phyloP scores from a whole-genome alignment of 169 alveolate species.

The Plasmodium sp. region DNA sequence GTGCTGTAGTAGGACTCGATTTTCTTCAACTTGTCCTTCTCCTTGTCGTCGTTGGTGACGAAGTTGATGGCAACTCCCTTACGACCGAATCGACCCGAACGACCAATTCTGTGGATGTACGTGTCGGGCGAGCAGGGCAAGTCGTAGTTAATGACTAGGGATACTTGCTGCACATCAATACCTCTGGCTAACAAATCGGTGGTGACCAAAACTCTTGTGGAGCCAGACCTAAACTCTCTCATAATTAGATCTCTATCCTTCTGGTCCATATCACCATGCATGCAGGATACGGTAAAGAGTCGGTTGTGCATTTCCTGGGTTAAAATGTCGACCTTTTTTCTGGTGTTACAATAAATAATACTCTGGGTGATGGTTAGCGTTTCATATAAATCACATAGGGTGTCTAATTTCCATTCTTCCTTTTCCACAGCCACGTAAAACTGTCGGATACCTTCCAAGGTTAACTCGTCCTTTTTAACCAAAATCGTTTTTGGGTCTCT shows the following conservation, averaged over 20 bases:
- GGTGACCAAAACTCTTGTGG: conserved; percentile 96
- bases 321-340: conserved; percentile 97
- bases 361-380: conserved; percentile 98
- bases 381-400: conserved; percentile 98
- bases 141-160: conserved; percentile 98
- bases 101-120: conserved; percentile 99
- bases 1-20: conserved; percentile 98
- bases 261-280: conserved; percentile 99
- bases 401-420: conserved; percentile 99
- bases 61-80: conserved; percentile 99
- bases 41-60: conserved; percentile 93
- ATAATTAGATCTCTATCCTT: conserved; percentile 97
- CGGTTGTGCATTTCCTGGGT: conserved; percentile 97
- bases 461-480: conserved; percentile 98
- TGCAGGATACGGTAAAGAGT: conserved; percentile 95
- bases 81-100: conserved; percentile 99
- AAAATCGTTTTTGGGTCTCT: conserved; percentile 97
- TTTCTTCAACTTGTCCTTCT: conserved; percentile 95
- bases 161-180: conserved; percentile 98
- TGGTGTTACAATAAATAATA: conserved; percentile 98
- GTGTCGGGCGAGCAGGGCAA: conserved; percentile 97
- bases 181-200: conserved; percentile 99
- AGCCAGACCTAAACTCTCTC: conserved; percentile 97
- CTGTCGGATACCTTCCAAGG: conserved; percentile 99
- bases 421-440: conserved; percentile 98